These are phyloP conservation scores for Verticillium alfalfae DNA, from an alignment of 2,329 filamentous ascomycete species.

Conservation along the genomic window DNA sequence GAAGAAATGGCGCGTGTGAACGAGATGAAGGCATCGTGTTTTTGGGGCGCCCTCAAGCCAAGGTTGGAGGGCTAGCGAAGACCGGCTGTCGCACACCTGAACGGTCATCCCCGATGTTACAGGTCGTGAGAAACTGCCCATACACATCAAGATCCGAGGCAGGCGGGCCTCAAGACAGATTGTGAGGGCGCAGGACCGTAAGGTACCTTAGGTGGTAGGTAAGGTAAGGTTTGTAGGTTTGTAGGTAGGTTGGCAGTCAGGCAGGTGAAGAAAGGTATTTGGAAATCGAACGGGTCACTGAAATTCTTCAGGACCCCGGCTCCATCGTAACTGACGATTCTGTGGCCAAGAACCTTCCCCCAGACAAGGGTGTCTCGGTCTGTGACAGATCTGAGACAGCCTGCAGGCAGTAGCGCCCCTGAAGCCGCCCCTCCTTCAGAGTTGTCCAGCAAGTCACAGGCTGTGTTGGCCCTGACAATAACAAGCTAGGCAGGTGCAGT, in stretches of 20 bases:
- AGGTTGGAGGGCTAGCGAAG: not conserved
- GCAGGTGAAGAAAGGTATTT: no score
- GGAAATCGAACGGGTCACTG: not conserved
- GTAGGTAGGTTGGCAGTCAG: not conserved
- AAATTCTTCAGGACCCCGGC: not conserved
- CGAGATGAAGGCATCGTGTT: not conserved
- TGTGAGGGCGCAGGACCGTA: not conserved
- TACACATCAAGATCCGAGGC: not conserved
- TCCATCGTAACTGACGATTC: not conserved
- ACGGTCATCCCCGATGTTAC: not conserved
- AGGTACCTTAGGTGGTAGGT: not conserved
- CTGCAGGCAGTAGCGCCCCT: slow-evolving; percentile 15
- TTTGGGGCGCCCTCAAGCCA: not conserved
- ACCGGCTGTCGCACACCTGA: not conserved
- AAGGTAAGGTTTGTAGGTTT: not conserved
- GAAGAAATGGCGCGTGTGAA: not conserved
- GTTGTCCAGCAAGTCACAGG: not conserved
- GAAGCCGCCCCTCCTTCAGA: slow-evolving; percentile 14
- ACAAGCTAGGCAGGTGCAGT: not conserved
- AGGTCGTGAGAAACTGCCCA: not conserved
- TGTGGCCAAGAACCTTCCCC: not conserved
- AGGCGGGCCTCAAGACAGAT: not conserved
- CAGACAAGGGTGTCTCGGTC: slow-evolving; percentile 16
- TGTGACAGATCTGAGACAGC: slow-evolving; percentile 40
- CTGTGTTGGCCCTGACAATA: not conserved